Evolutionary conservation across 2,329 filamentous ascomycete genomes (phyloP), one percentile per base, ranked within the genome.

Genomic region (Huntiella decipiens): DNA sequence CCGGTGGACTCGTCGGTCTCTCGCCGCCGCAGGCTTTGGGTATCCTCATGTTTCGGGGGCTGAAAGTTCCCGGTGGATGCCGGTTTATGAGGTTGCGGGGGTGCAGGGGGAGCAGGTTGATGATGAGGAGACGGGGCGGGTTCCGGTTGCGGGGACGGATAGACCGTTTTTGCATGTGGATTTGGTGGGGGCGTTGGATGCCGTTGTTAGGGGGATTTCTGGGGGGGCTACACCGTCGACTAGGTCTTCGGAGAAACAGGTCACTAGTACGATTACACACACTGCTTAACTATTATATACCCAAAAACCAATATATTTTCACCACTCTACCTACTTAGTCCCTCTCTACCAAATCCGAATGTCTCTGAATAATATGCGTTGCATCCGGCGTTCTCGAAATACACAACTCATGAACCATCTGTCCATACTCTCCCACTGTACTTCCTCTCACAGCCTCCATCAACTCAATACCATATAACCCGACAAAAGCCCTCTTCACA

Each of bases 391-490:
- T 73, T 31, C 75, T 63, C 28, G 67, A 67, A 47, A 79, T 73
- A 54, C 75, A 79, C 55, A 92, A 59, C 58, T 76, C 74, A 52
- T 77, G 65, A 56, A 81, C 87, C 58, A 91, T 91, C 51, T 74
- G 66, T 0, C 81, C 79, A 71, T 82, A 87, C 52, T 88, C 79
- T 1, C 79, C 75, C 51, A 72, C 76, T 0, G 84, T 82, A 37
- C 81, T 81, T 44, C 86, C 81, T 41, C 74, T 72, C 34, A 98
- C 76, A 38, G 83, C 83, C 39, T 84, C 77, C 56, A 85, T 76
- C 52, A 96, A 69, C 39, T 80, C 73, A 43, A 71, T 65, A 4
- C 73, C 70, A 60, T 95, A 95, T 51, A 86, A 77, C 51, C 79
- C 75, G 47, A 74, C 70, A 61, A 86, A 98, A 51, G 86, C 82